Base-by-base conservation (phyloP, 2,329 filamentous ascomycete species). In the Diaporthe sp. region DNA sequence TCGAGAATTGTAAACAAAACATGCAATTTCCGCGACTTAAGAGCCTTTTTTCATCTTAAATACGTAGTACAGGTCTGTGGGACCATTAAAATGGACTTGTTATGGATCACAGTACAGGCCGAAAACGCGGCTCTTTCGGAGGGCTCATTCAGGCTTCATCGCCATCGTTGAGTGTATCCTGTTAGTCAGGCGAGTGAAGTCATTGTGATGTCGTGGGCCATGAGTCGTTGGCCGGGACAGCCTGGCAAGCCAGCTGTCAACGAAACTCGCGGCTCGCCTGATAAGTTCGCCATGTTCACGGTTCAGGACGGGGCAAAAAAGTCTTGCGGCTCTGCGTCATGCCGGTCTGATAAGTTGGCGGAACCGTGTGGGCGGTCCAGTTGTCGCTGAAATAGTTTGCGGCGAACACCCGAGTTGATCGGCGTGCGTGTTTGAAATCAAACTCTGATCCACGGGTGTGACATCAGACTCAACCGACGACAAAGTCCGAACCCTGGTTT, bases 191-290 rank as follows among this genome's bases (percentile, higher is more conserved):
- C 13, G 44, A 15, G 46, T 72, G 73, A 75, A 75, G 57, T 72
- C 73, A 72, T 75, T 13, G 57, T 73, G 71, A 65, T 73, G 71
- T 51, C 46, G 71, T 51, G 25, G 37, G 37, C n/a, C 73, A 25
- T 71, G 73, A 71, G 25, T 75, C 65, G 73, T 37, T 51, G 62
- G 19, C 62, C 62, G 44, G 62, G 44, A 51, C 42, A 34, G 19
- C 61, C 42, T 67, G 9, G 44, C 39, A 51, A 55, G 42, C 62
- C 6, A 22, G 10, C 34, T 28, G 17, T 34, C 57, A 42, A 61
- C 57, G 5, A 17, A 46, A 17, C 19, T 67, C 62, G 31, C 62
- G 62, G 4, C 31, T 51, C 62, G 62, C 28, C 28, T 67, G 44
- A 67, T 51, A 51, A 51, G 44, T 31, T 37, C 44, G 62, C 62